These are phyloP conservation scores for Yarrowia osloensis DNA, from an alignment of 805 yeast genomes.

Conservation along the genomic window DNA sequence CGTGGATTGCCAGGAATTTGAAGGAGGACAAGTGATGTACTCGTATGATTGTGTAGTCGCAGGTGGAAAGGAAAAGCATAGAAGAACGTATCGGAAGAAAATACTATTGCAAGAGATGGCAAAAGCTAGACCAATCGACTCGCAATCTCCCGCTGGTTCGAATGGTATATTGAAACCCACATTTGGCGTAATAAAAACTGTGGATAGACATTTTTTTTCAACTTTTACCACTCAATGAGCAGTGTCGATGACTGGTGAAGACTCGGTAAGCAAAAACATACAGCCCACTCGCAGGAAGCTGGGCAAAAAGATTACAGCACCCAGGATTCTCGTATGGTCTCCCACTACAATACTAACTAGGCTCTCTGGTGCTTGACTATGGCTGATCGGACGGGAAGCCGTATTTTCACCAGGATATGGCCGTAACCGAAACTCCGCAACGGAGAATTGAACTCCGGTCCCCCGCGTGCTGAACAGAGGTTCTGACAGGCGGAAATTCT, in stretches of 20 bases:
- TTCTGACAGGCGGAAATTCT: slow-evolving; percentile 46
- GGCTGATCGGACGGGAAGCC: slow-evolving; percentile 30
- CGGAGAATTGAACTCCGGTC: slow-evolving; percentile 30
- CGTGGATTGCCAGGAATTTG: slow-evolving; percentile 8
- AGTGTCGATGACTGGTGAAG: too few relatives aligned
- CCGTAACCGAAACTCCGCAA: slow-evolving; percentile 29
- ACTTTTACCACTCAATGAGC: too few relatives aligned
- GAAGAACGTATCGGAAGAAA: too few relatives aligned
- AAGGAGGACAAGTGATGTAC: background rate
- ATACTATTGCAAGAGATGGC: background rate
- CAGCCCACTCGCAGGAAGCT: background rate
- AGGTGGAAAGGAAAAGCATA: too few relatives aligned
- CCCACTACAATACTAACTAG: slow-evolving; percentile 29
- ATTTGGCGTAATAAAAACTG: too few relatives aligned
- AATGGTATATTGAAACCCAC: too few relatives aligned
- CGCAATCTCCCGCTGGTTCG: background rate
- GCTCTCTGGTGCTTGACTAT: slow-evolving; percentile 30
- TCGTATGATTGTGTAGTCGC: too few relatives aligned
- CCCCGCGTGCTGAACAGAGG: slow-evolving; percentile 19
- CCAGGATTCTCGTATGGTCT: slow-evolving; percentile 29
- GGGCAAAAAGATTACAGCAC: slow-evolving; percentile 19
- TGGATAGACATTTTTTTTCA: too few relatives aligned
- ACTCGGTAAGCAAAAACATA: too few relatives aligned
- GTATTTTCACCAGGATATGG: slow-evolving; percentile 29
- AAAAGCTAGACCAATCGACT: background rate